These are phyloP conservation scores for Phytophthora tubulina DNA, from an alignment of 352 stramenopile genomes.

Conservation along the genomic window DNA sequence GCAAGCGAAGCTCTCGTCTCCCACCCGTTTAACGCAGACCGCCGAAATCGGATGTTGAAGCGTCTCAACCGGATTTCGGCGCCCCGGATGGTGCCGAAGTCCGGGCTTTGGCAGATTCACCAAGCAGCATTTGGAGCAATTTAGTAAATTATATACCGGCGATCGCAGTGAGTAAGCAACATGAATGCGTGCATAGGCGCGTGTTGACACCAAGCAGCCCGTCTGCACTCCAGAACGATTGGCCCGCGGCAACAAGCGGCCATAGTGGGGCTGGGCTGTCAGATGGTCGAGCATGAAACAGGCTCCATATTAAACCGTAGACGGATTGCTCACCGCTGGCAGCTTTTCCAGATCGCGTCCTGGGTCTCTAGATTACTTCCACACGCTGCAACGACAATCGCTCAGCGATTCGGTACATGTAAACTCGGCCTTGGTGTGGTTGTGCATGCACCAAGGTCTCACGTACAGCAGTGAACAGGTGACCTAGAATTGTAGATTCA, in stretches of 20 bases:
- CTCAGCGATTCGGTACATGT: no score
- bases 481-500: slow-evolving; percentile 17
- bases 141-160: no score
- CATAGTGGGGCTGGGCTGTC: slow-evolving; percentile 10
- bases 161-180: slow-evolving; percentile 33
- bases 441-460: no score
- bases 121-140: slow-evolving; percentile 11
- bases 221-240: slow-evolving; percentile 32
- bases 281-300: slow-evolving; percentile 31
- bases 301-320: slow-evolving; percentile 26
- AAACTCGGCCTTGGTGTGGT: no score
- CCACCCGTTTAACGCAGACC: slow-evolving; percentile 35
- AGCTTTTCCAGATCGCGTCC: slow-evolving; percentile 6
- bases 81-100: slow-evolving; percentile 1
- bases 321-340: slow-evolving; percentile 18
- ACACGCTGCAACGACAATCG: no score
- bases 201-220: slow-evolving; percentile 34
- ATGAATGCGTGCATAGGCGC: slow-evolving; percentile 13
- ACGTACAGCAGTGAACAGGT: neutral
- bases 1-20: slow-evolving; percentile 25
- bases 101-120: slow-evolving; percentile 23
- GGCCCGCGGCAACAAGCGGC: slow-evolving; percentile 31
- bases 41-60: slow-evolving; percentile 39
- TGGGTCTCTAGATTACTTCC: neutral
- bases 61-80: slow-evolving; percentile 18